Percentiles rank a stretch among this genome's conserved stretches.
Conservation (phyloP, 2,329 filamentous ascomycete species). For the Xylariaceae sp. region DNA sequence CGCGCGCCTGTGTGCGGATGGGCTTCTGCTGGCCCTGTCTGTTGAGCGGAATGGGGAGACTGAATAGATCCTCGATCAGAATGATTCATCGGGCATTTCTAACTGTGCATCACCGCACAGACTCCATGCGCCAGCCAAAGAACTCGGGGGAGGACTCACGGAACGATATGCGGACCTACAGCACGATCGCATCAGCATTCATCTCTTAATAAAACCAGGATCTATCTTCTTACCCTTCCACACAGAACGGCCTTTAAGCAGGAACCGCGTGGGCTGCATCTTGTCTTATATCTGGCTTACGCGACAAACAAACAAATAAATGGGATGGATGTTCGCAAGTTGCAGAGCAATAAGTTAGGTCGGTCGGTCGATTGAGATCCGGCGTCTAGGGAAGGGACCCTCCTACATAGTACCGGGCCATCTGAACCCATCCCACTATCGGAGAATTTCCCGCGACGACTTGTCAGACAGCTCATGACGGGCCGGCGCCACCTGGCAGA, state of each 20-base stretch:
- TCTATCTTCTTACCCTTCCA: slow-evolving; percentile 30
- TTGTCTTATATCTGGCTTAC: slow-evolving; percentile 15
- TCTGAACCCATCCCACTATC: neutral
- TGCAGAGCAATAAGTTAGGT: too few relatives aligned
- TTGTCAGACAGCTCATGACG: neutral
- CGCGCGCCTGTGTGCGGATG: slow-evolving; percentile 72
- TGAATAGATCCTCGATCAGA: slow-evolving; percentile 25
- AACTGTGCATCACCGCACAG: too few relatives aligned
- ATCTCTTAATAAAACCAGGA: neutral
- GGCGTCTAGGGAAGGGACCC: too few relatives aligned
- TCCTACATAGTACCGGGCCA: too few relatives aligned
- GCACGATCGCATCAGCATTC: neutral
- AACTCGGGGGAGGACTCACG: slow-evolving; percentile 45
- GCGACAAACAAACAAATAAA: neutral
- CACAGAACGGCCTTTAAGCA: slow-evolving; percentile 34
- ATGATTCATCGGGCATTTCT: too few relatives aligned
- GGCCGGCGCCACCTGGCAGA: neutral
- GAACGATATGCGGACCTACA: slow-evolving; percentile 64
- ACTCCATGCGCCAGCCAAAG: too few relatives aligned
- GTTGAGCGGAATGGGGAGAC: slow-evolving; percentile 58
- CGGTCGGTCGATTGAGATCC: too few relatives aligned
- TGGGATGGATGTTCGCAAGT: too few relatives aligned
- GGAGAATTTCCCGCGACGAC: neutral
- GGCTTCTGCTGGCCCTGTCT: slow-evolving; percentile 51
- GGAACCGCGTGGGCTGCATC: slow-evolving; percentile 36